Base-by-base conservation (phyloP, 495 filamentous ascomycete species). In the Penicillium pancosmium region DNA sequence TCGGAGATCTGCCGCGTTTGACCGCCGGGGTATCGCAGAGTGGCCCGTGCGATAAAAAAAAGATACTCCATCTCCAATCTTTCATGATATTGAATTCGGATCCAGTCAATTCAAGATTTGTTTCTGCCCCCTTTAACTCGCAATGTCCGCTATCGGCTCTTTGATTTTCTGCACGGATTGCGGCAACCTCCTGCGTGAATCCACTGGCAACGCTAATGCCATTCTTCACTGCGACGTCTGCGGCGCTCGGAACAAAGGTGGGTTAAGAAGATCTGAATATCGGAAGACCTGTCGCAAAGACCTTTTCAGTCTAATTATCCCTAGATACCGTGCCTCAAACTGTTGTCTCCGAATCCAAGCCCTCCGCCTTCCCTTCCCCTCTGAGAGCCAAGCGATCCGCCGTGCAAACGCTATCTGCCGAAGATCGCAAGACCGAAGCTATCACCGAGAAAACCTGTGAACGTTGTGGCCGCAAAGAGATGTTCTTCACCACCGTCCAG, bases 81-180 rank as follows among this genome's bases (percentile, higher is more conserved):
- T 43, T 21, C 36, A 50, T 48, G n/a, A 38, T 40, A 27, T 15
- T 23, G 23, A 23, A 23, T 21, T 21, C 19, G 19, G 19, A 21
- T 21, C 19, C 19, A 21, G 19, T 21, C 19, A 21, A 21, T 21
- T 21, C 19, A 21, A 2, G 19, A 21, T 21, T 27, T 27, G 6
- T 4, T 7, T 27, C 25, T 46, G 21, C 5, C 1, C 5, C 6
- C 34, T 38, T 11, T 15, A 7, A 18, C 3, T 44, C 15, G 27
- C 4, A 31, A 97, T 96, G 92, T 86, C 93, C 57, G 85, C 87
- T 10, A 90, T 97, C 59, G 93, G 92, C 23, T 94, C 92, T 31
- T 79, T 97, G 33, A 86, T 97, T 41, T 98, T 98, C 76, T 97
- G 94, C 77, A 91, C 86, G 16, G 91, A 92, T 70, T 97, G 93